A percentile compares a stretch with the other conserved stretches of the same genome.
phyloP scores from a whole-genome alignment of 2,329 filamentous ascomycete genomes.

The Teratosphaeria destructans region DNA sequence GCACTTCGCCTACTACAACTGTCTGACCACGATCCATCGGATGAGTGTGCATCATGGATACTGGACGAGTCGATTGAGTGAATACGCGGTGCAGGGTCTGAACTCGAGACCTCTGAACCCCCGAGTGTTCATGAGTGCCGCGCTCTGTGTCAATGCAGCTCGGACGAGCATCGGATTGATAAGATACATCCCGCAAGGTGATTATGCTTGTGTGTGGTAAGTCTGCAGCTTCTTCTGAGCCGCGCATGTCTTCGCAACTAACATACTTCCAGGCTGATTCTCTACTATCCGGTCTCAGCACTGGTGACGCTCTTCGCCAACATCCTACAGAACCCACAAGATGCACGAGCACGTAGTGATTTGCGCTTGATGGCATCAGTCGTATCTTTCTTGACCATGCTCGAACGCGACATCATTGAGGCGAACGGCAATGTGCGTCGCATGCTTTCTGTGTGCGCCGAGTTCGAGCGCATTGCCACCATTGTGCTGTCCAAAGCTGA shows the following conservation, averaged over 20 bases:
- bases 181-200: constrained; percentile 91
- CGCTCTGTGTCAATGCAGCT: constrained; percentile 84
- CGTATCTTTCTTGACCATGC: constrained; percentile 79
- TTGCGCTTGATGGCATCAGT: constrained; percentile 86
- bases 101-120: constrained; percentile 88
- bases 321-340: constrained; percentile 87
- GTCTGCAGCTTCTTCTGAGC: constrained; percentile 21
- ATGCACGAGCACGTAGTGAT: constrained; percentile 78
- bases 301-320: constrained; percentile 94
- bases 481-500: constrained; percentile 86
- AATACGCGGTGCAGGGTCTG: constrained; percentile 88
- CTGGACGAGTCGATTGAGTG: constrained; percentile 90
- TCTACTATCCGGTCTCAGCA: constrained; percentile 94
- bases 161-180: constrained; percentile 86
- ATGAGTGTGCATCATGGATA: constrained; percentile 98
- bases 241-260: neutral
- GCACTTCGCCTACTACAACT: constrained; percentile 97
- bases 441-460: constrained; percentile 88
- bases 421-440: constrained; percentile 75
- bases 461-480: constrained; percentile 89
- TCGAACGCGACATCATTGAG: constrained; percentile 57
- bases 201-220: constrained; percentile 91
- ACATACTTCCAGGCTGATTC: constrained; percentile 53
- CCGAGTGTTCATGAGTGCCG: constrained; percentile 84
- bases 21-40: constrained; percentile 89